A percentile compares a stretch with the other conserved stretches of the same genome.
Conservation (phyloP, 2,329 filamentous ascomycete species). For the Nemania bipapillata region DNA sequence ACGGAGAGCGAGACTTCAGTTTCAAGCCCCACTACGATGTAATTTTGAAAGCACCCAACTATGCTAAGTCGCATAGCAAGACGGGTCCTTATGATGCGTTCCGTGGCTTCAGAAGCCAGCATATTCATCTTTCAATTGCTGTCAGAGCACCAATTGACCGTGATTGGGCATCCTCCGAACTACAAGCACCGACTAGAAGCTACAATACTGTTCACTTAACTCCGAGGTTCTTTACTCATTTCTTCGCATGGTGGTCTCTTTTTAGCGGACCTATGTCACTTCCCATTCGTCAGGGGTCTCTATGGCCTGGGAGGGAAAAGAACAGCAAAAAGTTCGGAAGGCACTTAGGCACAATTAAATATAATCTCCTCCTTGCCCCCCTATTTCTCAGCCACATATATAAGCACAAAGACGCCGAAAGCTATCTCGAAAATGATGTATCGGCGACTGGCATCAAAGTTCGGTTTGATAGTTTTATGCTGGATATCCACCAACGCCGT, state of each 20-base stretch:
- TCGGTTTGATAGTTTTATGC: conserved; percentile 94
- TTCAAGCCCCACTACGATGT: conserved; percentile 95
- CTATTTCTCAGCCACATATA: conserved; percentile 97
- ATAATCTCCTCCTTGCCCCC: conserved; percentile 90
- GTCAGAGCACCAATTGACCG: conserved; percentile 86
- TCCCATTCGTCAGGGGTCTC: conserved; percentile 87
- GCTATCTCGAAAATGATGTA: conserved; percentile 78
- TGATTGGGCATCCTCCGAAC: conserved; percentile 82
- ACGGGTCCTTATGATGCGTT: conserved; percentile 84
- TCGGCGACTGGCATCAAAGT: conserved; percentile 97
- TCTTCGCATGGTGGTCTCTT: conserved; percentile 97
- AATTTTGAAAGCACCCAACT: conserved; percentile 81
- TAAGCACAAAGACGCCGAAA: conserved; percentile 95
- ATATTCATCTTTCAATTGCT: conserved; percentile 94
- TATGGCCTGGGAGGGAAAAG: conserved; percentile 94
- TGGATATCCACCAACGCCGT: conserved; percentile 92
- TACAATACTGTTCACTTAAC: conserved; percentile 97
- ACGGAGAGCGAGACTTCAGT: conserved; percentile 80
- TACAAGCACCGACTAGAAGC: conserved; percentile 77
- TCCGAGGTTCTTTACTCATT: conserved; percentile 96
- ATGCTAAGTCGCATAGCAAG: conserved; percentile 69
- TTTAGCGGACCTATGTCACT: conserved; percentile 95
- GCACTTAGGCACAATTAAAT: conserved; percentile 98
- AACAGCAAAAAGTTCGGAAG: conserved; percentile 98
- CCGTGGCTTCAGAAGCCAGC: conserved; percentile 92